Evolutionary conservation across 192 early-diverging fungal genomes (phyloP), one percentile per base, ranked within the genome.

Genomic region (Entomortierella parvispora): DNA sequence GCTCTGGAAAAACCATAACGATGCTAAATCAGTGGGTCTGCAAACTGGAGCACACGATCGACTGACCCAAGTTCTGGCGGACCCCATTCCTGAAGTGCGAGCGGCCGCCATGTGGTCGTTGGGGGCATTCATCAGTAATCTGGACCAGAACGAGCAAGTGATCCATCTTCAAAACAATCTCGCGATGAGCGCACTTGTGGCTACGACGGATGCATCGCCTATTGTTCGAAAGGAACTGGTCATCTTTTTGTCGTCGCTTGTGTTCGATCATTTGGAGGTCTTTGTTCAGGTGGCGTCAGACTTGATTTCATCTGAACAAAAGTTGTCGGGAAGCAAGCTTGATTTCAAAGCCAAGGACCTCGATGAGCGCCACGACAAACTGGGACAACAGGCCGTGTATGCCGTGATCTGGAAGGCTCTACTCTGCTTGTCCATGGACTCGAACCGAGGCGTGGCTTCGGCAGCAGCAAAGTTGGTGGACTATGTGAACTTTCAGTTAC

Each of bases 221-320:
- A 86, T 96, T 66, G 97, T 99, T 14, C 87, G 97, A 42, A 87
- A 89, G 68, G 96, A 99, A 74, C 86, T 97, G 8, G 94, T 93
- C 31, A 78, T 88, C 37, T 84, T 89, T 14, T 80, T 99, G 20
- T 92, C 93, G 12, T 81, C 86, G 44, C 81, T 93, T 32, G 93
- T 95, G 14, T 80, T 88, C 60, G 84, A 90, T n/a, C 89, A 94
- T 37, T 66, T 82, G 51, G 80, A 80, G 17, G 81, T 87, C 11
- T 91, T 94, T 58, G 81, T 93, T 25, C 65, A 77, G 18, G 91
- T 91, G 0, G 92, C 95, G 0, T 74, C 57, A 64, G 92, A 87
- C 63, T 33, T 77, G 1, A 18, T 80, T 26, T 17, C 59, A 8
- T 58, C 42, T 64, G 87, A 90, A 29, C 71, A 71, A 18, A 58